Evolutionary conservation across 192 early-diverging fungal species (phyloP), one percentile per base, ranked within the genome.

Genomic region (Coemansia asiatica): DNA sequence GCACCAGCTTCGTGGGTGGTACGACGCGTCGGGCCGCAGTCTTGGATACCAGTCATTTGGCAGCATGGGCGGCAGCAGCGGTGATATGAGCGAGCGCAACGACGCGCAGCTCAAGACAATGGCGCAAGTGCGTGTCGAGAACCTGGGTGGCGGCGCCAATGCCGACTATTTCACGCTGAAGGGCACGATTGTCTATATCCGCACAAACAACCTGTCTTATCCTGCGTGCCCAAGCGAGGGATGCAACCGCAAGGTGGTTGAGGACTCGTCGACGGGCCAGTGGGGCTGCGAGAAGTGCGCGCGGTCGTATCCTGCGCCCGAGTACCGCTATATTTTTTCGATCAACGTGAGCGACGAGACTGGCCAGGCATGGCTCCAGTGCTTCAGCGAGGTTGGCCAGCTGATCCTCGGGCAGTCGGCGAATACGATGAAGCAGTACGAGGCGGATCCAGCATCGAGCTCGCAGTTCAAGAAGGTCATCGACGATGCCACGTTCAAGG

Each of bases 221-320:
- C 90, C 97, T 16, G 92, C 90, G 8, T 99, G 97, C 72, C 90
- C 89, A 9, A 79, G 72, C 1, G 72, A 78, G 0, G 81, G 76
- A 27, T 99, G 97, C 81, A 91, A 86, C 75, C 98, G 97, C 74
- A 99, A 97, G 85, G 87, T 96, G 25, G 83, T 68, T 3, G 86
- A 92, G 44, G 86, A 88, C 44, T 46, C 31, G 26, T 55, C 58
- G 8, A 71, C 64, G 9, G 79, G 75, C 47, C 78, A 81, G 27
- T 99, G 95, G 95, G 67, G 92, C 56, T 99, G 97, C 70, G 96
- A 96, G 60, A 95, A 94, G 69, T 97, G 95, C 72, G 75, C 91
- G 61, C 83, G 84, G 56, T 71, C 83, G 4, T 90, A 79, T 69
- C 83, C 87, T 13, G 81, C 71, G 2, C 95, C 95, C 15, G 77